These are phyloP conservation scores for Picea sitchensis DNA, from an alignment of 75 land plant species.

Conservation along the genomic window DNA sequence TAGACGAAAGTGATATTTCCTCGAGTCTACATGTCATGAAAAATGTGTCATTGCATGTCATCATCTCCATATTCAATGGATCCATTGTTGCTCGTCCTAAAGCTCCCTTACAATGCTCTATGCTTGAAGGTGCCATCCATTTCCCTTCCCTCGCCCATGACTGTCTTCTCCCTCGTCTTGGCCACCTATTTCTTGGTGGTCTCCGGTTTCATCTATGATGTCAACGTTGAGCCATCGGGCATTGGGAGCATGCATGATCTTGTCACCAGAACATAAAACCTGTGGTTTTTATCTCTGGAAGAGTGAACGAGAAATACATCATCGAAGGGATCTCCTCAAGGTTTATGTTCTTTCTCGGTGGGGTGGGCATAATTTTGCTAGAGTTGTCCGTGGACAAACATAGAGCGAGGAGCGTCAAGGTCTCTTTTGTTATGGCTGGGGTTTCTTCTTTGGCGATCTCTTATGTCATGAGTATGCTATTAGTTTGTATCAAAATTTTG, in stretches of 20 bases:
- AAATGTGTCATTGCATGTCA: no score
- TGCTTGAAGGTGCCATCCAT: slow-evolving; percentile 57
- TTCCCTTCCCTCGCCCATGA: slow-evolving; percentile 75
- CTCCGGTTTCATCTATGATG: slow-evolving; percentile 90
- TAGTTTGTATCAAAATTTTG: slow-evolving; percentile 88
- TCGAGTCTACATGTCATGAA: no score
- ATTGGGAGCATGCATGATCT: slow-evolving; percentile 91
- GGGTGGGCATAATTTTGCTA: slow-evolving; percentile 74
- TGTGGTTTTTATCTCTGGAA: slow-evolving; percentile 80
- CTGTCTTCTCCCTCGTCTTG: slow-evolving; percentile 65
- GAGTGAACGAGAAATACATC: slow-evolving; percentile 93
- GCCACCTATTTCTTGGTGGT: slow-evolving; percentile 82
- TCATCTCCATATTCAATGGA: slow-evolving; percentile 22
- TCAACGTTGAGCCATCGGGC: slow-evolving; percentile 97
- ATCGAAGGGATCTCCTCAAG: slow-evolving; percentile 89
- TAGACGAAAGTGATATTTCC: no score
- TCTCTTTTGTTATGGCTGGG: slow-evolving; percentile 60
- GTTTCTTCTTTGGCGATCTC: slow-evolving; percentile 47
- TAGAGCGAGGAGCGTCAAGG: slow-evolving; percentile 51
- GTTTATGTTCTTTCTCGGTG: slow-evolving; percentile 93
- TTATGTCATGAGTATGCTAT: slow-evolving; percentile 86
- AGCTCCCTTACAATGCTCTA: slow-evolving; percentile 49
- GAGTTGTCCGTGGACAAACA: slow-evolving; percentile 70
- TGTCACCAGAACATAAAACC: slow-evolving; percentile 71
- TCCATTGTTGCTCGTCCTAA: slow-evolving; percentile 43